These are phyloP conservation scores for Cladorrhinum samala DNA, from an alignment of 495 filamentous ascomycete genomes.

Conservation along the genomic window DNA sequence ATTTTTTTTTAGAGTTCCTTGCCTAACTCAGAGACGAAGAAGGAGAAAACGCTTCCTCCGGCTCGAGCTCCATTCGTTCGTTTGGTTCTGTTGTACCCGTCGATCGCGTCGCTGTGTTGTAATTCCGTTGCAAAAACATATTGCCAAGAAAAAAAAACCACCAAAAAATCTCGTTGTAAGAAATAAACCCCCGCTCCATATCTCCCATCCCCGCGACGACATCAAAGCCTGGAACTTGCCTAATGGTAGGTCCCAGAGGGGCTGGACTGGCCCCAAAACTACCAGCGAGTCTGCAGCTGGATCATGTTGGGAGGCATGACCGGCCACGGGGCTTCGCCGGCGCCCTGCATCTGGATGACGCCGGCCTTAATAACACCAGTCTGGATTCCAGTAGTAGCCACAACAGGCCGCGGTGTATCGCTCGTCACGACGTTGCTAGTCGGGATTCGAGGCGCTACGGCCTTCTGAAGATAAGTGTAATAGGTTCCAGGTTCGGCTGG, in stretches of 20 bases:
- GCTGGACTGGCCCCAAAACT: not conserved
- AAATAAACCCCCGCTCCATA: no score
- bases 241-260: no score
- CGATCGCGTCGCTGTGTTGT: not conserved
- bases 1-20: no score
- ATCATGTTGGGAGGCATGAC: not conserved
- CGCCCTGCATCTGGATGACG: not conserved
- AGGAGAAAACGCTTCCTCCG: not conserved
- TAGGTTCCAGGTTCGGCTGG: constrained; percentile 22
- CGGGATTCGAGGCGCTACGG: constrained; percentile 12
- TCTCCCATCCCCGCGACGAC: no score
- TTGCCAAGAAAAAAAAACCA: not conserved
- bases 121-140: not conserved
- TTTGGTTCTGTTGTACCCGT: not conserved
- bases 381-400: constrained; percentile 11
- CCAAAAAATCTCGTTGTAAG: not conserved
- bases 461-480: constrained; percentile 29
- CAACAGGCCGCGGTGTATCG: constrained; percentile 30
- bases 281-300: not conserved
- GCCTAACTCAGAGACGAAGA: not conserved
- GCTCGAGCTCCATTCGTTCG: not conserved
- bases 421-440: constrained; percentile 28
- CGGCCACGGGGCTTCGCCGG: not conserved
- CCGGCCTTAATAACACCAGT: not conserved
- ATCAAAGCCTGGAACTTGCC: no score